Conservation (phyloP, 495 filamentous ascomycete species). For the Aspergillus carlsbadensis region DNA sequence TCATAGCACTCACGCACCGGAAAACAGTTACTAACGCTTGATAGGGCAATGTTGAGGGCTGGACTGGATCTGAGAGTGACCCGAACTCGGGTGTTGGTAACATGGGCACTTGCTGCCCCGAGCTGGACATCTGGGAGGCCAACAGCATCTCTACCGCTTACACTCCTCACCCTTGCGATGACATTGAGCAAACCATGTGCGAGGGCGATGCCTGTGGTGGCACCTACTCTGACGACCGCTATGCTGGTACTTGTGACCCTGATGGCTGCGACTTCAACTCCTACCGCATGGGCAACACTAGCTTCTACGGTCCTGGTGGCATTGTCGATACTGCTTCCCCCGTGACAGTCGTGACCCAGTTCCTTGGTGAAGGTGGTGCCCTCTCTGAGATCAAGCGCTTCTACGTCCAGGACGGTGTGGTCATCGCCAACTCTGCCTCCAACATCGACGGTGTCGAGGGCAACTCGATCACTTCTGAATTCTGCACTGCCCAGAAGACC, state of each 20-base stretch:
- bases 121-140: slow-evolving; percentile 72
- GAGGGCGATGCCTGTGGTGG: slow-evolving; percentile 54
- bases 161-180: slow-evolving; percentile 63
- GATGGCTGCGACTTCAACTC: slow-evolving; percentile 77
- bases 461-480: slow-evolving; percentile 57
- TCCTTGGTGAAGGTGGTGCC: slow-evolving; percentile 53
- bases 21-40: slow-evolving; percentile 8
- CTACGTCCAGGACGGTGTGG: slow-evolving; percentile 65
- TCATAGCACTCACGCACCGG: neutral
- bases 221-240: slow-evolving; percentile 35
- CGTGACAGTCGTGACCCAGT: slow-evolving; percentile 70
- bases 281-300: slow-evolving; percentile 60
- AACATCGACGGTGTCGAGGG: slow-evolving; percentile 51
- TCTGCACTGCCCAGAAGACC: slow-evolving; percentile 56
- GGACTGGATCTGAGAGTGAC: slow-evolving; percentile 54
- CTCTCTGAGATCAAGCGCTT: slow-evolving; percentile 64
- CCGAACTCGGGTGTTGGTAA: slow-evolving; percentile 55
- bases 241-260: slow-evolving; percentile 62
- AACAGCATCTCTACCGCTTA: slow-evolving; percentile 55
- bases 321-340: slow-evolving; percentile 60
- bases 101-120: slow-evolving; percentile 65
- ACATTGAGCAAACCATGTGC: slow-evolving; percentile 54
- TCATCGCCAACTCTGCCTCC: slow-evolving; percentile 56
- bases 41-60: slow-evolving; percentile 56
- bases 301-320: slow-evolving; percentile 60